Conservation (phyloP, 2,329 filamentous ascomycete species). For the Raffaelea albimanens region DNA sequence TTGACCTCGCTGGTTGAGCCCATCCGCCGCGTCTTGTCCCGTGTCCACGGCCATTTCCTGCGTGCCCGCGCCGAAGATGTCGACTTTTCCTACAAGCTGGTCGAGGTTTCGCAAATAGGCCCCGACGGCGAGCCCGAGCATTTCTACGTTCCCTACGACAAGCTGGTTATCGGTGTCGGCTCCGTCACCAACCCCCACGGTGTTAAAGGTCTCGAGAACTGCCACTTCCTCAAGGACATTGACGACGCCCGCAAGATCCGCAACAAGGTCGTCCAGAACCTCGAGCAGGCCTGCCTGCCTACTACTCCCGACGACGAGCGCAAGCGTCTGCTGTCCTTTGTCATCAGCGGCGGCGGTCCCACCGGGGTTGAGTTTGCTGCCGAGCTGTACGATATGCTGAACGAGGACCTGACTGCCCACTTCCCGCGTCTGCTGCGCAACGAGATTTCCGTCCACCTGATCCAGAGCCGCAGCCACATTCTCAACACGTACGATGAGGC, state of each 20-base stretch:
- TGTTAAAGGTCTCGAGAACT: slow-evolving; percentile 88
- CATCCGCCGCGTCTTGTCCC: slow-evolving; percentile 70
- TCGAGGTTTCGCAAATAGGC: slow-evolving; percentile 73
- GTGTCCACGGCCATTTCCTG: slow-evolving; percentile 79
- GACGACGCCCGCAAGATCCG: slow-evolving; percentile 84
- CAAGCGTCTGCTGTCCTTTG: slow-evolving; percentile 80
- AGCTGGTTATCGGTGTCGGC: slow-evolving; percentile 84
- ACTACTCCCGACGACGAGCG: slow-evolving; percentile 85
- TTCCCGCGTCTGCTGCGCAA: slow-evolving; percentile 91
- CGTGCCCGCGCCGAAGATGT: slow-evolving; percentile 81
- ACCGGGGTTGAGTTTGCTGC: slow-evolving; percentile 97
- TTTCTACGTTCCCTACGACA: slow-evolving; percentile 97
- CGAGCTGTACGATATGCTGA: slow-evolving; percentile 90
- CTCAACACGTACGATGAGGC: slow-evolving; percentile 97
- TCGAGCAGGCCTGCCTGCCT: slow-evolving; percentile 86
- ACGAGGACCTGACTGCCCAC: slow-evolving; percentile 76
- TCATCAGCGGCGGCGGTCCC: slow-evolving; percentile 89
- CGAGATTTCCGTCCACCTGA: slow-evolving; percentile 94
- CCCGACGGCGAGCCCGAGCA: slow-evolving; percentile 60
- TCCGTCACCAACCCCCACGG: slow-evolving; percentile 92
- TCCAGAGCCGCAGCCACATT: slow-evolving; percentile 90
- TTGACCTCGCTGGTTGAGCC: slow-evolving; percentile 87
- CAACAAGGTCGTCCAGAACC: slow-evolving; percentile 78
- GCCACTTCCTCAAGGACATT: slow-evolving; percentile 92
- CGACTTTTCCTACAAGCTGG: slow-evolving; percentile 81